Base-by-base conservation (phyloP, 371 early-diverging fungal genomes). In the Capillidium rhysosporum region DNA sequence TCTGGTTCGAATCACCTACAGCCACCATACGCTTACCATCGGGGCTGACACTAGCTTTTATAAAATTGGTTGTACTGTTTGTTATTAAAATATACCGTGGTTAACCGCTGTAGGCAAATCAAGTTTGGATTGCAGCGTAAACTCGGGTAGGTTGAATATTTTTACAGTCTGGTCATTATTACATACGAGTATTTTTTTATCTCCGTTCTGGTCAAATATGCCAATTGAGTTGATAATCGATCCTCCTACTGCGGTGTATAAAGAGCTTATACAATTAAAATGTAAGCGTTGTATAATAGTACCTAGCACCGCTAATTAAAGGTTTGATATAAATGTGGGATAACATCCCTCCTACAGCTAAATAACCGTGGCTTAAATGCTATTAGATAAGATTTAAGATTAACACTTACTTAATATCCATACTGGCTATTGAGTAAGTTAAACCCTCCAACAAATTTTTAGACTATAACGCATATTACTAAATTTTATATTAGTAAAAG, bases 111-210 rank as follows among this genome's bases (percentile, higher is more conserved):
- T 83, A 2, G 82, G 83, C 12, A 86, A 70, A 14, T 71, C 60
- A n/a, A 93, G 63, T 7, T 68, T 79, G 7, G 81, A 68, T 14
- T 87, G 57, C 7, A 78, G 64, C 24, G 77, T 69, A 31, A 90
- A 65, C 38, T 66, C 71, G 0, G 89, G 86, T 14, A 89, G 64
- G 1, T 82, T 71, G 59, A 76, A 85, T n/a, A 91, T 76, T 62
- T 89, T 89, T 63, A 96, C 82, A 20, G 85, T 87, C 56, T 86
- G 77, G 61, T 96, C 93, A 61, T 96, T 96, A 65, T 89, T 96
- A 62, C 89, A 83, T 8, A 91, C 81, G 46, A 91, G 60, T n/a
- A 92, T 61, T 10, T 88, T 66, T 5, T 69, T 75, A 20, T 73
- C 70, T 39, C 75, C 76, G 40, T 67, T 66, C 40, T 83, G 71